A percentile compares a stretch with the other conserved stretches of the same genome.
These are phyloP conservation scores for Hypoxylon fuscum DNA, from an alignment of 495 filamentous ascomycete species.

Conservation along the genomic window DNA sequence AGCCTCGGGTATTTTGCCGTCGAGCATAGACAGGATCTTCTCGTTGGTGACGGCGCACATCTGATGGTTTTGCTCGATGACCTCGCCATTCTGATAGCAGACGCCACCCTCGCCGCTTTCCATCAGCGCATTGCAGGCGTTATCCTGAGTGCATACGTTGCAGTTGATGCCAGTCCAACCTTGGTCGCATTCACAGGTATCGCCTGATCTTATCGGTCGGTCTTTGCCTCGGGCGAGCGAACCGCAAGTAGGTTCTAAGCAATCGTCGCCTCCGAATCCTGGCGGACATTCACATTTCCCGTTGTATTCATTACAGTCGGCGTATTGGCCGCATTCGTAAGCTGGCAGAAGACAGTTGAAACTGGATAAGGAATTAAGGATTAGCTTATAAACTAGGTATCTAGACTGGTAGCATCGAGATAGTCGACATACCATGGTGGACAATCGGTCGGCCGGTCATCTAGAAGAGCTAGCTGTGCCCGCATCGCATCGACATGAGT, in stretches of 20 bases:
- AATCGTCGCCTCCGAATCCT: constrained; percentile 94
- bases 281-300: constrained; percentile 92
- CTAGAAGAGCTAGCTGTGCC: constrained; percentile 60
- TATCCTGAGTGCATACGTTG: constrained; percentile 88
- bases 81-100: constrained; percentile 89
- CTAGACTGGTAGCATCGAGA: too few species aligned
- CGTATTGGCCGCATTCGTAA: constrained; percentile 89
- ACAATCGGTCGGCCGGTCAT: constrained; percentile 65
- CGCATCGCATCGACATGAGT: constrained; percentile 60
- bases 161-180: constrained; percentile 99
- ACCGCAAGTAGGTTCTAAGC: constrained; percentile 85
- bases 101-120: constrained; percentile 79
- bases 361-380: constrained; percentile 51
- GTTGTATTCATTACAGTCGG: constrained; percentile 82
- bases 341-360: constrained; percentile 98
- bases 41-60: constrained; percentile 96
- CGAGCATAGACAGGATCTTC: constrained; percentile 88
- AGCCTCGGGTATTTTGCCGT: constrained; percentile 84
- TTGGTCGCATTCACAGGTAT: constrained; percentile 84
- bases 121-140: constrained; percentile 86
- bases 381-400: constrained; percentile 25
- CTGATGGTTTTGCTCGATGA: constrained; percentile 93
- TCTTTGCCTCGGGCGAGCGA: constrained; percentile 83
- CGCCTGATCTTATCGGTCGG: constrained; percentile 71
- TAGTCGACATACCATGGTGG: constrained; percentile 65